phyloP scores from a whole-genome alignment of 768 basidiomycete genomes.

The Tricholoma flavovirens region DNA sequence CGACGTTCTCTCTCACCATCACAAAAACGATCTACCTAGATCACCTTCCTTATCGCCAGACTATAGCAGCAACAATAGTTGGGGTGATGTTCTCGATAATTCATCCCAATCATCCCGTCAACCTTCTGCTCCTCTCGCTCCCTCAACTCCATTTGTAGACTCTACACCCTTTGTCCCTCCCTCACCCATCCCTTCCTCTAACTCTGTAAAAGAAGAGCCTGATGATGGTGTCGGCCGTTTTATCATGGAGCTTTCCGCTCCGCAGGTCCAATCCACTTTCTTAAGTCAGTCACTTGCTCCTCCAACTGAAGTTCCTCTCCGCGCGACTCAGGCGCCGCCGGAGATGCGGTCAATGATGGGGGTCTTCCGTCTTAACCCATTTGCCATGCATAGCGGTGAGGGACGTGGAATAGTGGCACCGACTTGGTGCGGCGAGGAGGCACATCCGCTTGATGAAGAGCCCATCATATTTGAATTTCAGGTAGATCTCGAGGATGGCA shows the following conservation, averaged over 20 bases:
- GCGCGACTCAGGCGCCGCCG: constrained; percentile 66
- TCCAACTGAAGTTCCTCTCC: constrained; percentile 64
- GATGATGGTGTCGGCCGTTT: constrained; percentile 36
- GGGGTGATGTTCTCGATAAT: constrained; percentile 6
- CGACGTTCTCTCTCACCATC: constrained; percentile 3
- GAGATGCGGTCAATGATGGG: constrained; percentile 76
- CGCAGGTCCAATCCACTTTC: constrained; percentile 14
- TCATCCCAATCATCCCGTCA: constrained; percentile 9
- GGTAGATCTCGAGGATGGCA: constrained; percentile 25
- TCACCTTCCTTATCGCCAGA: constrained; percentile 19
- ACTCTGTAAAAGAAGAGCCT: constrained; percentile 34
- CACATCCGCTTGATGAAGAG: constrained; percentile 54
- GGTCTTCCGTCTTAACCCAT: constrained; percentile 71
- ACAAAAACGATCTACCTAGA: constrained; percentile 14
- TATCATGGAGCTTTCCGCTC: constrained; percentile 37
- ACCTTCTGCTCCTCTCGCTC: background rate
- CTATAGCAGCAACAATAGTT: constrained; percentile 6
- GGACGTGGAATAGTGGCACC: constrained; percentile 31
- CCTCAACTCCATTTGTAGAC: background rate
- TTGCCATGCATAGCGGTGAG: constrained; percentile 54
- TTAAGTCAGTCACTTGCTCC: constrained; percentile 40
- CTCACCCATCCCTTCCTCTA: background rate
- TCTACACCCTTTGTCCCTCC: background rate
- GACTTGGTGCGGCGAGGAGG: constrained; percentile 44
- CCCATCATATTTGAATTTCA: constrained; percentile 66